Evolutionary conservation across 306 rosid species (phyloP), one percentile per base, ranked within the genome.

Genomic region (Quercus dentata): DNA sequence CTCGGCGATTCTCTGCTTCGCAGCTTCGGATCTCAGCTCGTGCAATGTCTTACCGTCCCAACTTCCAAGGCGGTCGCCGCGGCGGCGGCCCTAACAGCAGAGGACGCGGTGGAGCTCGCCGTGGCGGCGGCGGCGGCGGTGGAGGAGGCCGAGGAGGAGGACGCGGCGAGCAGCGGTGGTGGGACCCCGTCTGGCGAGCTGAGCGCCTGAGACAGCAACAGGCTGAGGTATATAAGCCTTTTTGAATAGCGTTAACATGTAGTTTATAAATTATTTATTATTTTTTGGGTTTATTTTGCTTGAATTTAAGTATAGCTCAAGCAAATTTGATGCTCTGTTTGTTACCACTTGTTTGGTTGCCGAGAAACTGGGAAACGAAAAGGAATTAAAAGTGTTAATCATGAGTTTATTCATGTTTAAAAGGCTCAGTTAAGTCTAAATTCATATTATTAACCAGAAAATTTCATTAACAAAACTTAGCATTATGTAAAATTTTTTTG

Each of bases 111-210:
- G 89, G 89, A 0, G 90, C 96, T 3, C 87, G 84, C 30, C 84
- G 97, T 12, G 87, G 90, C 6, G 87, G 90, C 0, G 85, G 90
- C 0, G 85, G 91, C 0, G 83, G 93, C 0, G 69, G 81, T 0
- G 76, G 85, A 0, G 75, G 89, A 3, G 81, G 92, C 6, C 77
- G 97, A 0, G 90, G 97, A 0, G 87, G 97, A 0, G 90, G 97
- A 5, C 85, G 97, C 20, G 94, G 96, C 10, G 98, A 91, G 56
- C 95, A 94, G 72, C 88, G 97, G 28, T 94, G 99, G 99, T 92
- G 97, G 99, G 99, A 92, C 86, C 99, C 99, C 1, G 95, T 82
- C 2, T 94, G 97, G 99, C 94, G 99, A 30, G 99, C 99, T 0
- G 97, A 92, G 85, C 92, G 97, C 17, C 89, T 94, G 31, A 82